These are phyloP conservation scores for Claviceps arundinis DNA, from an alignment of 2,329 filamentous ascomycete species.

Conservation along the genomic window DNA sequence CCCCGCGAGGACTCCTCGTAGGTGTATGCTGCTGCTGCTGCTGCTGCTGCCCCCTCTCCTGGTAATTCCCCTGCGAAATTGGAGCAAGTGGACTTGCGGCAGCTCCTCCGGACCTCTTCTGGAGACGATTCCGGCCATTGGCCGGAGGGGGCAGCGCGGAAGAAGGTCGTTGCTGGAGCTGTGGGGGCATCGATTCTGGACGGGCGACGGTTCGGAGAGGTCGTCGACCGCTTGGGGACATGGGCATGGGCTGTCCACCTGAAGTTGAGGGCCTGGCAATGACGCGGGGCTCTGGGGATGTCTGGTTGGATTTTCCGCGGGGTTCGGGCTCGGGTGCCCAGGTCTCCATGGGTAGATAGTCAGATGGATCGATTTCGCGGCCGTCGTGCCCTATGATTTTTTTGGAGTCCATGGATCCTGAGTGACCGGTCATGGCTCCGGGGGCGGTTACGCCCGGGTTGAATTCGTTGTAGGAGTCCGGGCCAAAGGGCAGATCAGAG, in stretches of 20 bases:
- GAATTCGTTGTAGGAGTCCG: slow-evolving; percentile 61
- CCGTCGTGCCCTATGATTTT: slow-evolving; percentile 68
- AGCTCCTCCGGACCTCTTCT: slow-evolving; percentile 44
- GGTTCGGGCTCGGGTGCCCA: slow-evolving; percentile 67
- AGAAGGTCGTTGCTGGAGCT: slow-evolving; percentile 6
- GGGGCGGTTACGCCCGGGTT: slow-evolving; percentile 43
- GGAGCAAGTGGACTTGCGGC: slow-evolving; percentile 40
- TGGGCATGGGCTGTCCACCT: slow-evolving; percentile 40
- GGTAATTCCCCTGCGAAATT: slow-evolving; percentile 37
- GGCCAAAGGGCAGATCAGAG: slow-evolving; percentile 57
- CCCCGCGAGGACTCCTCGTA: slow-evolving; percentile 26
- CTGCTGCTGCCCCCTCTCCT: slow-evolving; percentile 27
- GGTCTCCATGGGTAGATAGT: slow-evolving; percentile 63
- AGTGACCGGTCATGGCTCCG: slow-evolving; percentile 14
- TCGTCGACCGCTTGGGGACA: slow-evolving; percentile 36
- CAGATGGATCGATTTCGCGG: slow-evolving; percentile 65
- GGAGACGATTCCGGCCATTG: slow-evolving; percentile 44
- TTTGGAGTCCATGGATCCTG: slow-evolving; percentile 36
- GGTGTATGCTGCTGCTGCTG: slow-evolving; percentile 22
- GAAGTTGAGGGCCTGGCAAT: slow-evolving; percentile 35
- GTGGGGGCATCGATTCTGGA: slow-evolving; percentile 31
- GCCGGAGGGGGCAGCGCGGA: slow-evolving; percentile 16
- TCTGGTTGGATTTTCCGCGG: slow-evolving; percentile 18
- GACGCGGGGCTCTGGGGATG: slow-evolving; percentile 19
- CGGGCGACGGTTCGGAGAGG: slow-evolving; percentile 36